Evolutionary conservation across 225 moss, liverwort and hornwort species (phyloP), one percentile per base, ranked within the genome.

Genomic region (Anthoceros angustus): DNA sequence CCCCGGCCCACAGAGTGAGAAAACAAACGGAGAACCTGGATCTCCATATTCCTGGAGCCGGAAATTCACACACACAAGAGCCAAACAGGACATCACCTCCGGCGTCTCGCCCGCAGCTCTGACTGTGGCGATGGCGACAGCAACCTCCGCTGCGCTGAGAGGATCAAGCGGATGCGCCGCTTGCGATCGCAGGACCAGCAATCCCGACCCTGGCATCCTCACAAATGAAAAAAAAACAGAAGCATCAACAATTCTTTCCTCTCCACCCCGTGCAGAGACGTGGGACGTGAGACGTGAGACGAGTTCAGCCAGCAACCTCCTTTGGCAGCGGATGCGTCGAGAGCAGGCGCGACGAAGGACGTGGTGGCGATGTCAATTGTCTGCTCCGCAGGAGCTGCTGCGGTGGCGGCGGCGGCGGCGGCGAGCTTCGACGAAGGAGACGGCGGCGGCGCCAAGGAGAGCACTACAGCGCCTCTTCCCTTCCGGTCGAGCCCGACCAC

Each of bases 131-230:
- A 98, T 85, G 62, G 95, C 95, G 41, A 91, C 88, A 25, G 91
- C 86, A 72, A 98, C 85, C 83, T 98, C 95, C 20, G 86, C 87
- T 43, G 91, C 86, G 67, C 74, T 81, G 40, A 98, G 68, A 25
- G 95, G 95, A 84, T 98, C 88, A 66, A 98, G 72, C 5, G 95
- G 95, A 66, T 98, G 91, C 48, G 87, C 84, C 6, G 87, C 87
- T 68, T 94, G 94, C 72, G 82, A 90, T 50, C 86, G 83, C 43
- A 87, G 75, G 40, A 82, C 77, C 42, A 84, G 72, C 9, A 77
- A 63, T 65, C 83, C 90, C 63, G 87, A 71, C 25, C 83, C 87
- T 84, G 79, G 12, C 68, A 60, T 63, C 11, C 45, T 25, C 69
- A 49, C 18, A 50, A 32, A 43, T 39, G 15, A 8, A 63, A 65